phyloP scores from a whole-genome alignment of 345 rosid species.

The Firmiana major region DNA sequence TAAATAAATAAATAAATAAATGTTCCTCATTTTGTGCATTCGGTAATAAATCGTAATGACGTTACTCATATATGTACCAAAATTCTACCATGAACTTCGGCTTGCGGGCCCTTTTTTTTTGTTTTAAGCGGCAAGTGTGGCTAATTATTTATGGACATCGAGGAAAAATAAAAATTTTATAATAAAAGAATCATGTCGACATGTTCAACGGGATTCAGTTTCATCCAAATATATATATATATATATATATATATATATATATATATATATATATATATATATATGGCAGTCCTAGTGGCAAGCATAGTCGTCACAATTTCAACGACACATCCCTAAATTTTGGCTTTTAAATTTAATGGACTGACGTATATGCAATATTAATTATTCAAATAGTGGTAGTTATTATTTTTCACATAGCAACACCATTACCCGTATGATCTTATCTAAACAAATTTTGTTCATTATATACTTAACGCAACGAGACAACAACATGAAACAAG shows the following conservation, averaged over 20 bases:
- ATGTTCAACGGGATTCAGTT: background rate
- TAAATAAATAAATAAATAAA: too few species aligned
- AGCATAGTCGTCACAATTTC: constrained; percentile 14
- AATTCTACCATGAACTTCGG: too few species aligned
- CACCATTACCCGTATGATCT: background rate
- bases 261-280: too few species aligned
- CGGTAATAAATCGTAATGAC: too few species aligned
- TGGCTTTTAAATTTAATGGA: constrained; percentile 37
- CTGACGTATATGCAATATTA: constrained; percentile 21
- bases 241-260: too few species aligned
- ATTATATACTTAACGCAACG: constrained; percentile 2
- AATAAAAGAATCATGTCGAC: background rate
- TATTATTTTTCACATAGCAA: background rate
- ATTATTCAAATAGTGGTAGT: background rate
- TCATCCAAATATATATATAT: too few species aligned
- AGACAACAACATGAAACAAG: background rate
- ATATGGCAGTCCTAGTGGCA: constrained; percentile 3
- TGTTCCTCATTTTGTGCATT: too few species aligned
- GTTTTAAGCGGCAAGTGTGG: too few species aligned
- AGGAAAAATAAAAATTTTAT: too few species aligned
- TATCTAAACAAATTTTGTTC: background rate
- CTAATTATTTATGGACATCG: too few species aligned
- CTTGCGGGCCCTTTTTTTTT: too few species aligned
- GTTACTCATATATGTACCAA: too few species aligned
- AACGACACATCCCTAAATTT: constrained; percentile 28